Percentiles rank a stretch among this genome's conserved stretches.
Conservation (phyloP, 2,329 filamentous ascomycete genomes). For the Penicillium fuscoglaucum region DNA sequence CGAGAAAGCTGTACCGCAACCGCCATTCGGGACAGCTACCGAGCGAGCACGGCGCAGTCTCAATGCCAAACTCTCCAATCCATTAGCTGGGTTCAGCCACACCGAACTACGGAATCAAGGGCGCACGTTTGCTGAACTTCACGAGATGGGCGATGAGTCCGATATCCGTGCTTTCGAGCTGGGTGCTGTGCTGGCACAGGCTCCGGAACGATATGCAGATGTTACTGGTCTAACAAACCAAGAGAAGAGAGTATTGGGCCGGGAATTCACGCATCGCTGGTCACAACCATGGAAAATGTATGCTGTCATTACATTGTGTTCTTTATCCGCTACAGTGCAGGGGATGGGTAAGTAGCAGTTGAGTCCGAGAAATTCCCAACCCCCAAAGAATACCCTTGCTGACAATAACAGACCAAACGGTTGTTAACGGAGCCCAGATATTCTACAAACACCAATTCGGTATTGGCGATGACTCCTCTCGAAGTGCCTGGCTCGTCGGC, state of each 20-base stretch:
- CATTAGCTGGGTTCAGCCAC: slow-evolving; percentile 50
- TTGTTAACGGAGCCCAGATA: slow-evolving; percentile 67
- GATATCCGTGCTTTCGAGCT: slow-evolving; percentile 61
- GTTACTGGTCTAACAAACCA: slow-evolving; percentile 57
- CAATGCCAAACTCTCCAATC: slow-evolving; percentile 56
- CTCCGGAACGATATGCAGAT: slow-evolving; percentile 52
- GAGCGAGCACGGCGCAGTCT: slow-evolving; percentile 44
- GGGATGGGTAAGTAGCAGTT: slow-evolving; percentile 56
- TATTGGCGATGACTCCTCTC: slow-evolving; percentile 51
- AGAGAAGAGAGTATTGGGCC: slow-evolving; percentile 59
- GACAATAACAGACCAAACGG: slow-evolving; percentile 59
- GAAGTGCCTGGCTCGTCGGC: slow-evolving; percentile 61
- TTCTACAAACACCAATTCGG: slow-evolving; percentile 65
- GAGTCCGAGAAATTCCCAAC: background rate
- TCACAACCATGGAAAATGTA: slow-evolving; percentile 66
- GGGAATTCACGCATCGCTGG: slow-evolving; percentile 68
- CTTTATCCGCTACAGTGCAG: slow-evolving; percentile 68
- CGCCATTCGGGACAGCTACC: slow-evolving; percentile 35
- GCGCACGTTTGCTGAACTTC: slow-evolving; percentile 57
- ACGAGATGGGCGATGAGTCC: slow-evolving; percentile 56
- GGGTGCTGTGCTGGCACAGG: slow-evolving; percentile 60
- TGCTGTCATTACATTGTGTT: slow-evolving; percentile 65
- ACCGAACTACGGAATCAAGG: slow-evolving; percentile 58
- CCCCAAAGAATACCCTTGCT: background rate
- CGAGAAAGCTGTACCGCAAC: slow-evolving; percentile 27